phyloP scores from a whole-genome alignment of 2,329 filamentous ascomycete species.

The Gaeumannomyces tritici region DNA sequence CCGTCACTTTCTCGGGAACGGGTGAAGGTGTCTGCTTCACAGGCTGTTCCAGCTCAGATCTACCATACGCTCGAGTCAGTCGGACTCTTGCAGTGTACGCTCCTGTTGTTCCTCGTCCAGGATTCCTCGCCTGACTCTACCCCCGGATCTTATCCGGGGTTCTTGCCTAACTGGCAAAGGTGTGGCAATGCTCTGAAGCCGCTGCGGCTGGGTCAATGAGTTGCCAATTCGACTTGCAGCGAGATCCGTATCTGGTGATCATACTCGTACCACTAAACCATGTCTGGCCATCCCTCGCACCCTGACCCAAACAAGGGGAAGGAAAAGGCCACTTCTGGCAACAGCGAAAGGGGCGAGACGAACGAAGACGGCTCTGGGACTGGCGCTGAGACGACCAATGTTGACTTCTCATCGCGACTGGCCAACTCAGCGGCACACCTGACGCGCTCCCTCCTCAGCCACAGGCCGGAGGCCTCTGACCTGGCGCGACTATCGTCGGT shows the following conservation, averaged over 20 bases:
- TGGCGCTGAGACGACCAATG: no score
- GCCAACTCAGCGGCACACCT: slow-evolving; percentile 17
- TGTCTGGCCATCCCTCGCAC: not conserved
- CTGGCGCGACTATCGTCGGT: slow-evolving; percentile 8
- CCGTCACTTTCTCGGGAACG: no score
- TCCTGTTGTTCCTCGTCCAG: not conserved
- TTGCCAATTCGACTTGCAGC: no score
- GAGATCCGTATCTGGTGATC: not conserved
- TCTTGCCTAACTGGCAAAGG: not conserved
- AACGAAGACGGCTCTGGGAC: not conserved
- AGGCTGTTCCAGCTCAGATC: not conserved
- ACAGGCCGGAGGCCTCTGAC: slow-evolving; percentile 9
- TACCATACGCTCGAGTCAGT: not conserved
- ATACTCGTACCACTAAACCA: not conserved
- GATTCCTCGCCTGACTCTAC: not conserved
- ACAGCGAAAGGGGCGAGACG: not conserved
- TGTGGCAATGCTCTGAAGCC: not conserved
- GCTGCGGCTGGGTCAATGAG: not conserved
- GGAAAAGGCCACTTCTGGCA: not conserved
- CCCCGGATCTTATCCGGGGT: not conserved
- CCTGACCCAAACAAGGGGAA: not conserved
- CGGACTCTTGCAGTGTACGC: not conserved
- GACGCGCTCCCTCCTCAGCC: slow-evolving; percentile 12
- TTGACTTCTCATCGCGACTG: slow-evolving; percentile 6
- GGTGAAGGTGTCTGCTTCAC: not conserved